Base-by-base conservation (phyloP, 495 filamentous ascomycete genomes). In the Glutinoglossum americanum region DNA sequence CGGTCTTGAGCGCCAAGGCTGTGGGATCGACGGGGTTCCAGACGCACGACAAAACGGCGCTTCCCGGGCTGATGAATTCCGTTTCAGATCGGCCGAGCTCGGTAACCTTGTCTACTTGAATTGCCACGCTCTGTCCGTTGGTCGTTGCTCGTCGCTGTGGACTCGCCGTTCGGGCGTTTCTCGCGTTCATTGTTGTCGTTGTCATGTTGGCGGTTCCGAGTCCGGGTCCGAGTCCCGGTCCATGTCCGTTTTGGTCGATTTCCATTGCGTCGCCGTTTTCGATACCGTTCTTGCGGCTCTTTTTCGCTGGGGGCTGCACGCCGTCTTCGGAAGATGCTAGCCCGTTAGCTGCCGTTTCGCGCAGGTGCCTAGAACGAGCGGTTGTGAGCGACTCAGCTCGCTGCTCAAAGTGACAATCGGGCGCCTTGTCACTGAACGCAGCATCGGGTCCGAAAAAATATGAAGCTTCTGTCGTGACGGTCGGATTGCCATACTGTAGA, bases 1-100 rank as follows among this genome's bases (percentile, higher is more conserved):
- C 82, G 64, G 73, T 76, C 64, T 85, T 84, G 67, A 80, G 80
- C 61, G 80, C 83, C 67, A 93, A 74, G 66, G 85, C 70, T 37
- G 77, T 81, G 60, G 86, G 76, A 73, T 89, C 80, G 59, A 68
- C 70, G 54, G 87, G 87, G 64, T 84, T 85, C 84, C 85, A 93
- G 67, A 80, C 72, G 69, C 80, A 78, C 55, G 78, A 76, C 61
- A 85, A 76, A 73, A 89, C 69, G 59, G 30, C n/a, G 62, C 61
- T 39, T 41, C 59, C 35, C n/a, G 54, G 39, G 21, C 35, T 27
- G 72, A 69, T 64, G 6, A 71, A 72, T 64, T 81, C 73, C 64
- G 78, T 76, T 56, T 80, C 77, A 62, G 76, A 70, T 57, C 74
- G 72, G 55, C 75, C 74, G 60, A 89, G 75, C 35, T 80, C 75